Evolutionary conservation across 2,329 filamentous ascomycete genomes (phyloP), one percentile per base, ranked within the genome.

Genomic region (Colletotrichum lindemuthianum): DNA sequence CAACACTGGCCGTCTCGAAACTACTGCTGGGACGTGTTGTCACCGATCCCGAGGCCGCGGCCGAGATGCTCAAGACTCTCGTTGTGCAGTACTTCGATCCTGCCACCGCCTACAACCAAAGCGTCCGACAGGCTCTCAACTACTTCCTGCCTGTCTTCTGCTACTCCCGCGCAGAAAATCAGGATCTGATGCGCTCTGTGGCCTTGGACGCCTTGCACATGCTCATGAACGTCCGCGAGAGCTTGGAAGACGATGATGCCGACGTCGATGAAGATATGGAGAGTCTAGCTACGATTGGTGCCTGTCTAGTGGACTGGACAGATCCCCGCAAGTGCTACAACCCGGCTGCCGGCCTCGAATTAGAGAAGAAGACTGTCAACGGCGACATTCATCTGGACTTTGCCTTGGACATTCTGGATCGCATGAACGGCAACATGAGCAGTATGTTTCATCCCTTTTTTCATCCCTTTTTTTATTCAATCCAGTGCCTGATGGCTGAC

Each of bases 91-190:
- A 97, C 79, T 98, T 98, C 76, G 91, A 96, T 72, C 93, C 95
- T 0, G 88, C 91, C 5, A 96, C 92, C 4, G 85, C 87, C 1
- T 84, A 86, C 34, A 97, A 97, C 73, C 90, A 95, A 69, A 89
- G 89, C 8, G 88, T 97, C 7, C 85, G 93, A 24, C 95, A 98
- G 76, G 90, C 92, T 0, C 83, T 98, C 58, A 93, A 92, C 69
- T 98, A 98, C 77, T 97, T 97, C 83, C 81, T 98, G 40, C 95
- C 95, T 0, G 94, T 97, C 0, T 98, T 96, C 80, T 96, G 92
- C 76, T 97, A 95, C 77, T 94, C 91, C 8, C 86, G 92, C 3
- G 77, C 89, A 4, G 90, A 92, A 68, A 97, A 97, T 72, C 93
- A 96, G 68, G 86, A 90, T 34, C 84, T 93, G 39, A 93, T 98